A percentile compares a stretch with the other conserved stretches of the same genome.
Conservation (phyloP, 2,329 filamentous ascomycete species). For the Pestalotiopsis sp. region DNA sequence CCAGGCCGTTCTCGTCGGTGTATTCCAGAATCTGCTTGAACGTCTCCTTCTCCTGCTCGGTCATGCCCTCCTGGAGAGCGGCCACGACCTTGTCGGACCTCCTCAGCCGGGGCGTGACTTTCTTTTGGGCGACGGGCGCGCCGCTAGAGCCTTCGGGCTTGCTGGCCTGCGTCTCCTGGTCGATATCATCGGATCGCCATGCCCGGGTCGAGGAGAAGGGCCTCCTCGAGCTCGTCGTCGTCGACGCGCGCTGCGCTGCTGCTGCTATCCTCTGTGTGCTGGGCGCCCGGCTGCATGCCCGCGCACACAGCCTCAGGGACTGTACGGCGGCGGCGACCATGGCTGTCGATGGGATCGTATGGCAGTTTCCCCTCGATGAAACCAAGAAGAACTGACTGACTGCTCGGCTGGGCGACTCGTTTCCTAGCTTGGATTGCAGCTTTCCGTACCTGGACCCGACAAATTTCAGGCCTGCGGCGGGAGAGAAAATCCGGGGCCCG, state of each 20-base stretch:
- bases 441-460: slow-evolving; percentile 10
- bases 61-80: slow-evolving; percentile 12
- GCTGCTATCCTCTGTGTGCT: slow-evolving; percentile 21
- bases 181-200: slow-evolving; percentile 22
- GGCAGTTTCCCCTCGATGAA: not conserved
- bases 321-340: slow-evolving; percentile 46
- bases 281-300: slow-evolving; percentile 33
- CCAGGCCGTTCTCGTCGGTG: slow-evolving; percentile 1
- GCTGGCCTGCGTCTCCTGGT: slow-evolving; percentile 22
- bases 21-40: slow-evolving; percentile 1
- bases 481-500: slow-evolving; percentile 12
- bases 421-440: slow-evolving; percentile 6
- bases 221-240: slow-evolving; percentile 24
- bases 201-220: slow-evolving; percentile 31
- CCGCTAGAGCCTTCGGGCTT: slow-evolving; percentile 16
- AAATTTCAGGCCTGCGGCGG: slow-evolving; percentile 12
- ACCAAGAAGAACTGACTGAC: not conserved
- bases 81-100: slow-evolving; percentile 8
- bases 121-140: not conserved
- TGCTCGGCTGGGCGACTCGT: slow-evolving; percentile 12
- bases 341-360: slow-evolving; percentile 24
- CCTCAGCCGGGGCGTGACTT: not conserved
- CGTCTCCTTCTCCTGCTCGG: slow-evolving; percentile 2
- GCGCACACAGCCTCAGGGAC: slow-evolving; percentile 42
- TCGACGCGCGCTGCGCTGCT: slow-evolving; percentile 19